Percentiles rank a stretch among this genome's conserved stretches.
phyloP scores from a whole-genome alignment of 108 stramenopile genomes.

The Skeletonema potamos region DNA sequence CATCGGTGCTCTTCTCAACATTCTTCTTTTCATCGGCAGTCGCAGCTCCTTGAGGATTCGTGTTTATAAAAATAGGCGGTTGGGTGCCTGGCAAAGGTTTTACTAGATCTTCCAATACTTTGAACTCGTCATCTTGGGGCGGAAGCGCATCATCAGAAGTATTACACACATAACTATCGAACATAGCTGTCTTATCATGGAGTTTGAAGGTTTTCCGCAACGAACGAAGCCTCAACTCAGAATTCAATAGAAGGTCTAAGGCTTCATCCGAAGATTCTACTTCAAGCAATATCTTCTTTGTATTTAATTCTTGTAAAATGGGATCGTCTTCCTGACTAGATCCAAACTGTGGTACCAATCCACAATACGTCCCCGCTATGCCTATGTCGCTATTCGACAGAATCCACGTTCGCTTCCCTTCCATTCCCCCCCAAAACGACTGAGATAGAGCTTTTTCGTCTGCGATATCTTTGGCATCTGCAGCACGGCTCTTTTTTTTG shows the following conservation, averaged over 20 bases:
- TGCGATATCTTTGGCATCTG: slow-evolving; percentile 4
- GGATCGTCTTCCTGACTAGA: neutral
- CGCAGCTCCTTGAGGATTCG: neutral
- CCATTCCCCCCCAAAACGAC: slow-evolving; percentile 28
- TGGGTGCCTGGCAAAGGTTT: slow-evolving; percentile 4
- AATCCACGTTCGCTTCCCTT: slow-evolving; percentile 30
- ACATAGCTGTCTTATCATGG: slow-evolving; percentile 5
- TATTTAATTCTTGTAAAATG: neutral
- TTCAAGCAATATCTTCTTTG: neutral
- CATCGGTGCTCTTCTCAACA: neutral
- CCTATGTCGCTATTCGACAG: neutral
- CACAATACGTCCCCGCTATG: slow-evolving; percentile 1
- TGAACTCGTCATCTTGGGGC: slow-evolving; percentile 12
- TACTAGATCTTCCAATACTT: slow-evolving; percentile 11
- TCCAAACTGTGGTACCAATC: neutral
- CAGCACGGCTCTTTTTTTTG: slow-evolving; percentile 2
- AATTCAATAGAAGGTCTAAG: slow-evolving; percentile 11
- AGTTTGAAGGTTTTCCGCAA: slow-evolving; percentile 10
- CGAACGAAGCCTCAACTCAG: slow-evolving; percentile 15
- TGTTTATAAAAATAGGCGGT: neutral
- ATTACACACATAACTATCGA: slow-evolving; percentile 8
- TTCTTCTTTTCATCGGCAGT: neutral
- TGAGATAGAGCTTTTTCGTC: slow-evolving; percentile 19
- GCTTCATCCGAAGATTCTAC: slow-evolving; percentile 4
- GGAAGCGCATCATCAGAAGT: neutral